Evolutionary conservation across 306 rosid species (phyloP).

Genomic region (Coriaria nepalensis): DNA sequence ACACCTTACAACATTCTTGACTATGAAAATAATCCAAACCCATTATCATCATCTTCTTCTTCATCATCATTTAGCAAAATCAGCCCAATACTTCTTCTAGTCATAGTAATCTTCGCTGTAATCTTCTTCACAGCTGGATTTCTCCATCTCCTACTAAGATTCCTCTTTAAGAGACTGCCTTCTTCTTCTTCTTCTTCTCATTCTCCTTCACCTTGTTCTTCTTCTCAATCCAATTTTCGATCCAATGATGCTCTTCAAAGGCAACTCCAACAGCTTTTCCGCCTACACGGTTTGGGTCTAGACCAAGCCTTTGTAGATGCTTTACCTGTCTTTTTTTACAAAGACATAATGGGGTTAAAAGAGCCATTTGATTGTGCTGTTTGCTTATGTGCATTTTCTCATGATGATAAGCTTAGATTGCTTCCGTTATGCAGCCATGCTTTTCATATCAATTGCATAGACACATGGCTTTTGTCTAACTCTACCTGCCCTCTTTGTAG

Average conservation of each 20-base stretch:
- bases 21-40: slow-evolving; percentile 16
- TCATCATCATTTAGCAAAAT: slow-evolving; percentile 40
- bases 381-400: slow-evolving; percentile 56
- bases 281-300: slow-evolving; percentile 65
- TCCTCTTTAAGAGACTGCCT: slow-evolving; percentile 35
- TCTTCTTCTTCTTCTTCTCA: slow-evolving; percentile 40
- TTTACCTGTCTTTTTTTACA: slow-evolving; percentile 55
- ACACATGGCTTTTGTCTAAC: slow-evolving; percentile 80
- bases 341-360: slow-evolving; percentile 43
- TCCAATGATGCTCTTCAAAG: slow-evolving; percentile 47
- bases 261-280: slow-evolving; percentile 80
- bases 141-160: slow-evolving; percentile 50
- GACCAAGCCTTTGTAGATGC: slow-evolving; percentile 57
- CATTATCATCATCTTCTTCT: slow-evolving; percentile 7
- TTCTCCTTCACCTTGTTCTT: slow-evolving; percentile 20
- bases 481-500: slow-evolving; percentile 91
- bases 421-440: slow-evolving; percentile 79
- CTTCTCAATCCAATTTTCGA: slow-evolving; percentile 34
- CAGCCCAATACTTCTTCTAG: slow-evolving; percentile 46
- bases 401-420: slow-evolving; percentile 54
- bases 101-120: slow-evolving; percentile 51
- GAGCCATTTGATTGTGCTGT: slow-evolving; percentile 85
- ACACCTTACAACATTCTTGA: slow-evolving; percentile 17
- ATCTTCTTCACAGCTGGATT: slow-evolving; percentile 58
- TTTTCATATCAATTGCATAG: slow-evolving; percentile 67